Conservation (phyloP, 306 rosid genomes). For the Vigna reflexopilosa region DNA sequence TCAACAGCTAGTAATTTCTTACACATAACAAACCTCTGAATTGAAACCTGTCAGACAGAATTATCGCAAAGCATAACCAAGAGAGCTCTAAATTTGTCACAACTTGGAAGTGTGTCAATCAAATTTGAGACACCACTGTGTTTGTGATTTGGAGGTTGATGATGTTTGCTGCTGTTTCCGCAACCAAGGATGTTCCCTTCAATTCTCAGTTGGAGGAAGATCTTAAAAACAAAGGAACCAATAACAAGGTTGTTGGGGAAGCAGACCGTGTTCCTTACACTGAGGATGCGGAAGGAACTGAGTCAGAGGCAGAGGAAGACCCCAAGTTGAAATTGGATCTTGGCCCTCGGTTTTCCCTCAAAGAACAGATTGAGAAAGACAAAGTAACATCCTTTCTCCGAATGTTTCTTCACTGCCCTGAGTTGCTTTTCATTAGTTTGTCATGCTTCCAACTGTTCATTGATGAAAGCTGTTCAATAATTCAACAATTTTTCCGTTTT, state of each 20-base stretch:
- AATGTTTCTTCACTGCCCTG: slow-evolving; percentile 22
- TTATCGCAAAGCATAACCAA: slow-evolving; percentile 13
- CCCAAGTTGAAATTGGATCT: slow-evolving; percentile 62
- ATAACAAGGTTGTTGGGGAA: slow-evolving; percentile 49
- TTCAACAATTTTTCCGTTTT: neutral
- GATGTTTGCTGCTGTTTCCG: slow-evolving; percentile 72
- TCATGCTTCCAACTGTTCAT: neutral
- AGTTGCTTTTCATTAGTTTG: neutral
- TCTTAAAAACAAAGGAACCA: slow-evolving; percentile 48
- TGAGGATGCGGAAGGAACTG: slow-evolving; percentile 48
- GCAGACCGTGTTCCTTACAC: slow-evolving; percentile 25
- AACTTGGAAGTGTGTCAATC: slow-evolving; percentile 9
- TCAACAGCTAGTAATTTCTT: slow-evolving; percentile 19
- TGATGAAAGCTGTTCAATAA: neutral
- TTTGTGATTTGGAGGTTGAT: slow-evolving; percentile 32
- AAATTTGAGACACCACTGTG: neutral
- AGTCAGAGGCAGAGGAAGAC: slow-evolving; percentile 59
- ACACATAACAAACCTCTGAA: slow-evolving; percentile 27
- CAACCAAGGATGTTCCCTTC: slow-evolving; percentile 59
- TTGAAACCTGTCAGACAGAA: slow-evolving; percentile 1
- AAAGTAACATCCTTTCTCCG: slow-evolving; percentile 53
- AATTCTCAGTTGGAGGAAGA: slow-evolving; percentile 59
- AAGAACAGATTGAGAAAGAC: slow-evolving; percentile 93
- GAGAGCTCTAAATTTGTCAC: slow-evolving; percentile 24
- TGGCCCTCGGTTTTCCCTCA: slow-evolving; percentile 88